Evolutionary conservation across 2,329 filamentous ascomycete species (phyloP), one percentile per base, ranked within the genome.

Genomic region (Lasiodiplodia gonubiensis): DNA sequence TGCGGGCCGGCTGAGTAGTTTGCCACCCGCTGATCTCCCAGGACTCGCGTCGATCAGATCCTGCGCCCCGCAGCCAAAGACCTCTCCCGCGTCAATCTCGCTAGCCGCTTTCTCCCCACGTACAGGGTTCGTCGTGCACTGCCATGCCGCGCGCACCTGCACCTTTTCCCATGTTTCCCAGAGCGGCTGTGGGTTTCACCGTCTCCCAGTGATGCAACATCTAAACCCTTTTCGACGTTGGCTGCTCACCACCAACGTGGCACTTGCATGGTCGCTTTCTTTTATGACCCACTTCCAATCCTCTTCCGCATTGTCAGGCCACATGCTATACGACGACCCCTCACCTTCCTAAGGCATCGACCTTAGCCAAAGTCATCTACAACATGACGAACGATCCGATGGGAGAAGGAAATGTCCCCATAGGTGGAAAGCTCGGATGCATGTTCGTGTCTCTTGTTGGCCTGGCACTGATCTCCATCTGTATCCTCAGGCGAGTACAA

Each of bases 401-500:
- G n/a, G 33, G 57, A 18, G 57, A 61, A 16, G 42, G n/a, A 5
- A 39, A 61, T 11, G 57, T 61, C 39, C 57, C 57, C 5, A 27
- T 61, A 5, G 57, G 39, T 21, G 57, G 57, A 11, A 61, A 61
- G 37, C 46, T 61, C 3, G 42, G 37, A 11, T 49, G 57, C 57
- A 61, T 61, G 57, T 61, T 61, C 23, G 25, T 61, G 25, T 49
- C 57, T 14, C 18, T 61, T 4, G 23, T 25, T 7, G 57, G 35
- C 25, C 57, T 61, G 27, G 37, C 57, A 16, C 2, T 61, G 18
- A 61, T 61, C 42, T 42, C 57, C 7, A 61, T 61, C 18, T 48
- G 39, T 16, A 49, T 27, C 5, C 57, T 61, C 10, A 27, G 39
- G 30, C 25, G 57, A 21, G 57, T 61, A 6, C 57, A 61, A 27